Percentiles rank a stretch among this genome's conserved stretches.
These are phyloP conservation scores for Oryza australiensis DNA, from an alignment of 176 grass and related monocot species.

Conservation along the genomic window DNA sequence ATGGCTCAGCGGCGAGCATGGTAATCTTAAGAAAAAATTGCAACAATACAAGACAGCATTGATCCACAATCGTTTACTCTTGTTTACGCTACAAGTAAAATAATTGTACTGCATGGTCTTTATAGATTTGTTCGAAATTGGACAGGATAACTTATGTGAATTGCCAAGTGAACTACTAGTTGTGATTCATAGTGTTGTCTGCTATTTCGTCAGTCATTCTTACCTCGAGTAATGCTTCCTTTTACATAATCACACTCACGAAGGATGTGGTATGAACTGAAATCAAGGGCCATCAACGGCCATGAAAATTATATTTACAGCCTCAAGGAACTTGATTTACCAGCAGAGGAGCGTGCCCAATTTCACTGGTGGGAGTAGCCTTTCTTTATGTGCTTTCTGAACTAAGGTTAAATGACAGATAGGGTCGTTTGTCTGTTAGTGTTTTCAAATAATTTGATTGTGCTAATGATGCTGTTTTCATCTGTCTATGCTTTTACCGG, in stretches of 20 bases:
- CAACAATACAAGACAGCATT: constrained; percentile 6
- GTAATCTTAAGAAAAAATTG: constrained; percentile 54
- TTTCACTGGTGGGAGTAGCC: neutral
- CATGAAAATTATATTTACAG: neutral
- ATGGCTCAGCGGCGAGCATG: constrained; percentile 43
- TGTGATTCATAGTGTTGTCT: neutral
- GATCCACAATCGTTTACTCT: neutral
- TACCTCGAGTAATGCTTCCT: neutral
- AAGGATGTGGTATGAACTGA: neutral
- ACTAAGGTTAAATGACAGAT: neutral
- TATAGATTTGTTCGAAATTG: neutral
- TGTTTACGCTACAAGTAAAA: neutral
- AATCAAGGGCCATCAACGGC: neutral
- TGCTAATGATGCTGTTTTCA: neutral
- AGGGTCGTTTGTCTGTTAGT: neutral
- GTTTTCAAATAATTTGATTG: neutral
- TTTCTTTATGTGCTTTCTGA: neutral
- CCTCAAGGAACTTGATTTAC: neutral
- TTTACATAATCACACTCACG: neutral
- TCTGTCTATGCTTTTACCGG: neutral
- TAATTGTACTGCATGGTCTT: constrained; percentile 9
- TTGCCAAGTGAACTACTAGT: neutral
- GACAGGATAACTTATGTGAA: neutral
- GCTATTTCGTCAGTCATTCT: neutral
- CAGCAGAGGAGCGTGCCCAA: neutral